phyloP scores from a whole-genome alignment of 2,329 filamentous ascomycete genomes.

The Botryotinia calthae region DNA sequence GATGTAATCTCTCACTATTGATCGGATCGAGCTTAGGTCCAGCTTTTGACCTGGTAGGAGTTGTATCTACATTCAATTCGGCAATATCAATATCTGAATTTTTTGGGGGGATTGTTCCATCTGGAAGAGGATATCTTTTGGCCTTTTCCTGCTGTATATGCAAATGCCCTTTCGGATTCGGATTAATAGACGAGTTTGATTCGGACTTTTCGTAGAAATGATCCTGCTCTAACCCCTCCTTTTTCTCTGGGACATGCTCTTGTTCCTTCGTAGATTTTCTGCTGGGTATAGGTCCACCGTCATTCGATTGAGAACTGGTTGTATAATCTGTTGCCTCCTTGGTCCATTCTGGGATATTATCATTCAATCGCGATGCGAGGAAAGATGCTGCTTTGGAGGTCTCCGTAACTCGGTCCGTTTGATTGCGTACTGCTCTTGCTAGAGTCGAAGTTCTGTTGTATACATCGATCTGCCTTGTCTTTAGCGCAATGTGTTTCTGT shows the following conservation, averaged over 20 bases:
- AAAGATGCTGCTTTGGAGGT: slow-evolving; percentile 60
- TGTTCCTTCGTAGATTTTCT: slow-evolving; percentile 36
- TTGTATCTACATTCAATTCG: slow-evolving; percentile 39
- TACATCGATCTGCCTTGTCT: slow-evolving; percentile 57
- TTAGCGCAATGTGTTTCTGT: slow-evolving; percentile 58
- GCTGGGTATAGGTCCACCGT: slow-evolving; percentile 29
- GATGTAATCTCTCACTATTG: slow-evolving; percentile 35
- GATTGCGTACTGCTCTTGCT: slow-evolving; percentile 58
- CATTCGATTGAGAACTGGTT: slow-evolving; percentile 26
- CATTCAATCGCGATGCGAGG: slow-evolving; percentile 56
- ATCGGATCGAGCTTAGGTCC: slow-evolving; percentile 42
- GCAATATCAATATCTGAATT: slow-evolving; percentile 31
- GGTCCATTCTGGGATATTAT: slow-evolving; percentile 40
- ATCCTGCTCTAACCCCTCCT: slow-evolving; percentile 48
- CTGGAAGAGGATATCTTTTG: slow-evolving; percentile 45
- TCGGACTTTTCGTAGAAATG: slow-evolving; percentile 48
- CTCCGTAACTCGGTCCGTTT: slow-evolving; percentile 59
- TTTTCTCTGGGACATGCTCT: slow-evolving; percentile 23
- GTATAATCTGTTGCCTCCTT: slow-evolving; percentile 26
- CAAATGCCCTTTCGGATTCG: slow-evolving; percentile 42
- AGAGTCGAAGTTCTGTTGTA: slow-evolving; percentile 64
- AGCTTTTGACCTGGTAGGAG: slow-evolving; percentile 36
- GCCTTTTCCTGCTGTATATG: slow-evolving; percentile 48
- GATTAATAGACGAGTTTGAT: slow-evolving; percentile 42
- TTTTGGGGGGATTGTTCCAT: slow-evolving; percentile 49